These are phyloP conservation scores for Ensete ventricosum DNA, from an alignment of 176 grass and related monocot species.

Conservation along the genomic window DNA sequence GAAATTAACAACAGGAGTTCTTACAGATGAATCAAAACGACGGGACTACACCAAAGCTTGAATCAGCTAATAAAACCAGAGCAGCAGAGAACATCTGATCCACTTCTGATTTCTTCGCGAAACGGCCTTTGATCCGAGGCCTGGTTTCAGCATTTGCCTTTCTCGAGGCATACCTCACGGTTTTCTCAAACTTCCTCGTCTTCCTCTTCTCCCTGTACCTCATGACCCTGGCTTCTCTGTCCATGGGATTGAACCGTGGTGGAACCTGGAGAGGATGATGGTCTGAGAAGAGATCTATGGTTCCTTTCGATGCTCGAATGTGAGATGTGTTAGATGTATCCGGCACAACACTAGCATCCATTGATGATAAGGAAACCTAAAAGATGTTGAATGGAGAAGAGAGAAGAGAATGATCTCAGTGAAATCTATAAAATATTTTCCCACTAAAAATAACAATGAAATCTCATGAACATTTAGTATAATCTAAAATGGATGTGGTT, in stretches of 20 bases:
- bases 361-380: constrained; percentile 5
- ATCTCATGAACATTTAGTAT: no score
- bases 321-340: constrained; percentile 2
- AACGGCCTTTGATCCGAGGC: constrained; percentile 50
- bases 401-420: no score
- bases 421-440: no score
- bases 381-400: not conserved
- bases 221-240: constrained; percentile 6
- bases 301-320: not conserved
- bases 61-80: constrained; percentile 28
- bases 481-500: no score
- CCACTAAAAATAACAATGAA: no score
- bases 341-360: constrained; percentile 10
- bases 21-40: constrained; percentile 30
- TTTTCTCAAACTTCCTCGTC: constrained; percentile 8
- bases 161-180: constrained; percentile 43
- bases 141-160: constrained; percentile 49
- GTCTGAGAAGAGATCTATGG: constrained; percentile 4
- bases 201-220: constrained; percentile 17
- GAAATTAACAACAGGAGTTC: not conserved
- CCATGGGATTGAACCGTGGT: not conserved
- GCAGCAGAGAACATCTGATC: constrained; percentile 52
- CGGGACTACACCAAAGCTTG: constrained; percentile 34
- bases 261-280: not conserved
- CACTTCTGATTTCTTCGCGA: constrained; percentile 50